Evolutionary conservation across 306 rosid genomes (phyloP).

Genomic region (Abrus pulchellus): DNA sequence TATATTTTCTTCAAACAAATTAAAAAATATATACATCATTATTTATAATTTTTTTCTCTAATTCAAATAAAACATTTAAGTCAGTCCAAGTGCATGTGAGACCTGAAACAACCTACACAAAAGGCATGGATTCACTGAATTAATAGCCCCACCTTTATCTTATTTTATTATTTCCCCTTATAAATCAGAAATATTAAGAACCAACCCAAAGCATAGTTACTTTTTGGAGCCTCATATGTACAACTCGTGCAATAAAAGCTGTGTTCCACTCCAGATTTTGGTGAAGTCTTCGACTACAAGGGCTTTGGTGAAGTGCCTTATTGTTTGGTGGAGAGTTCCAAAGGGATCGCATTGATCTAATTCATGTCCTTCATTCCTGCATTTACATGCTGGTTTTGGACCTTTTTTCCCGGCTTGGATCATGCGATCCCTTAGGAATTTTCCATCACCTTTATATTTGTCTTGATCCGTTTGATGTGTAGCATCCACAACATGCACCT

Average conservation of each 20-base stretch:
- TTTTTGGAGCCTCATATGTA: conserved; percentile 21
- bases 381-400: not conserved
- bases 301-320: conserved; percentile 24
- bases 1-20: too few species aligned
- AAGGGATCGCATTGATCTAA: conserved; percentile 97
- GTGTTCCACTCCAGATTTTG: not conserved
- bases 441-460: conserved; percentile 60
- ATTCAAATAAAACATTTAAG: not conserved
- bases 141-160: conserved; percentile 41
- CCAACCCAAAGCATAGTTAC: conserved; percentile 6
- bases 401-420: conserved; percentile 53
- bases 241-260: not conserved
- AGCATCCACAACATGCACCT: not conserved
- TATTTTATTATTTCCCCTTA: conserved; percentile 13
- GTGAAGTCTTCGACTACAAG: conserved; percentile 6
- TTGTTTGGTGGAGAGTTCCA: conserved; percentile 82
- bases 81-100: conserved; percentile 55
- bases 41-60: too few species aligned
- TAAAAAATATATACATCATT: too few species aligned
- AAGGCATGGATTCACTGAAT: not conserved
- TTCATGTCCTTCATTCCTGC: not conserved
- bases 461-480: not conserved
- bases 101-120: conserved; percentile 27
- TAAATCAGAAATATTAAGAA: conserved; percentile 11
- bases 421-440: conserved; percentile 86